phyloP scores from a whole-genome alignment of 108 stramenopile species.

The Cyclotella choctawhatcheeana region DNA sequence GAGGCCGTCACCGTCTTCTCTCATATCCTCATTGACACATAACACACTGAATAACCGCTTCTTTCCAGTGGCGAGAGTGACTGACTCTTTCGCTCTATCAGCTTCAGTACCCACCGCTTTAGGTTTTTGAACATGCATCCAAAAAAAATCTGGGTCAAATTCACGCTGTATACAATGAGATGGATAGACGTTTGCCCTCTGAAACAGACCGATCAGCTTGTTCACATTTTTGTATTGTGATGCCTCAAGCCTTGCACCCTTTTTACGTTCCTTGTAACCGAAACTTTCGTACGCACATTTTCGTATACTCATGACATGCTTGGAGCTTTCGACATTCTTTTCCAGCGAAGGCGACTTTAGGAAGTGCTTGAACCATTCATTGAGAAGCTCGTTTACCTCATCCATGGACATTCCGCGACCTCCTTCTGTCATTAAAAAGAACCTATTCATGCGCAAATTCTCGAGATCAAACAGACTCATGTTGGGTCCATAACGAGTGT shows the following conservation, averaged over 20 bases:
- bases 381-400: not conserved
- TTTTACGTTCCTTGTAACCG: too few species aligned
- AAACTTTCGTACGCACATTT: too few species aligned
- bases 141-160: not conserved
- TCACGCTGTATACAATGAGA: not conserved
- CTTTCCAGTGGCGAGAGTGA: not conserved
- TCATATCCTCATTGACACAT: not conserved
- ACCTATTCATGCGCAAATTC: not conserved
- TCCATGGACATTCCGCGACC: not conserved
- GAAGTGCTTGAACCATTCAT: not conserved
- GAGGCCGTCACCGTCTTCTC: not conserved
- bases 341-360: not conserved
- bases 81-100: not conserved
- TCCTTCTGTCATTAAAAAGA: not conserved
- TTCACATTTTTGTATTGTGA: not conserved
- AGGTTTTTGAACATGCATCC: not conserved
- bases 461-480: not conserved
- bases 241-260: too few species aligned
- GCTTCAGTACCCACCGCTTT: not conserved
- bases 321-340: not conserved
- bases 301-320: too few species aligned
- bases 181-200: not conserved
- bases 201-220: not conserved
- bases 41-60: not conserved
- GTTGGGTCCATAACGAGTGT: not conserved